Conservation (phyloP, 176 grass and related monocot species). For the Panicum miliaceum region DNA sequence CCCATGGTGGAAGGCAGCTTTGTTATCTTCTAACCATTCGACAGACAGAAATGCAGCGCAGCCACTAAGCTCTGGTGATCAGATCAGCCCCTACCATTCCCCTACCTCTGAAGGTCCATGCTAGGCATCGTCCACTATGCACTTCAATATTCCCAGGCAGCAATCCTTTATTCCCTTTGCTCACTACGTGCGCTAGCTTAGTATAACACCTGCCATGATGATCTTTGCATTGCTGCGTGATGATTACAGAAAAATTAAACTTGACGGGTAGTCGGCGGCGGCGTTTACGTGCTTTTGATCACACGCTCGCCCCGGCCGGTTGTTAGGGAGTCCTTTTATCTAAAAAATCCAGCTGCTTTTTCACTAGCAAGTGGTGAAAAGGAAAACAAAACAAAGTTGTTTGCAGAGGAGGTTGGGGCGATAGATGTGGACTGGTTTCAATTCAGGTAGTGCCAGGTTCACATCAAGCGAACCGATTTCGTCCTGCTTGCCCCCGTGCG, state of each 20-base stretch:
- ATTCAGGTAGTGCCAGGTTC: conserved; percentile 38
- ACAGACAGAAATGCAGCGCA: conserved; percentile 33
- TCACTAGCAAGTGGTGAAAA: not conserved
- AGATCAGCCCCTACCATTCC: conserved; percentile 20
- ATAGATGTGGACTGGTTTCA: conserved; percentile 27
- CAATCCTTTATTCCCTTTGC: conserved; percentile 35
- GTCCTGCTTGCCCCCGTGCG: conserved; percentile 12
- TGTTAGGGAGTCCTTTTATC: conserved; percentile 27
- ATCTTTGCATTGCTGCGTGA: conserved; percentile 7
- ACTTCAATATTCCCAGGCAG: conserved; percentile 38
- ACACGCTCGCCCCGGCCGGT: not conserved
- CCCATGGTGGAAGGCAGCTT: conserved; percentile 26
- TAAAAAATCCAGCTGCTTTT: conserved; percentile 26
- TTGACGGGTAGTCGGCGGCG: conserved; percentile 12
- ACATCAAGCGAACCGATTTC: conserved; percentile 37
- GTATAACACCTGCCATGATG: conserved; percentile 27
- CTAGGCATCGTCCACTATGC: conserved; percentile 11
- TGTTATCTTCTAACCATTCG: conserved; percentile 32
- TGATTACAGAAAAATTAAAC: conserved; percentile 23
- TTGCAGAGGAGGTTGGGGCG: conserved; percentile 19
- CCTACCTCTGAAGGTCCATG: conserved; percentile 10
- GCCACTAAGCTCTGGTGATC: conserved; percentile 42
- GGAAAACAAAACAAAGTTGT: conserved; percentile 24
- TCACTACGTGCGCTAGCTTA: conserved; percentile 21
- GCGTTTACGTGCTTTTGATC: conserved; percentile 6